A percentile compares a stretch with the other conserved stretches of the same genome.
Conservation (phyloP, 2,329 filamentous ascomycete genomes). For the Colletotrichum sp. region DNA sequence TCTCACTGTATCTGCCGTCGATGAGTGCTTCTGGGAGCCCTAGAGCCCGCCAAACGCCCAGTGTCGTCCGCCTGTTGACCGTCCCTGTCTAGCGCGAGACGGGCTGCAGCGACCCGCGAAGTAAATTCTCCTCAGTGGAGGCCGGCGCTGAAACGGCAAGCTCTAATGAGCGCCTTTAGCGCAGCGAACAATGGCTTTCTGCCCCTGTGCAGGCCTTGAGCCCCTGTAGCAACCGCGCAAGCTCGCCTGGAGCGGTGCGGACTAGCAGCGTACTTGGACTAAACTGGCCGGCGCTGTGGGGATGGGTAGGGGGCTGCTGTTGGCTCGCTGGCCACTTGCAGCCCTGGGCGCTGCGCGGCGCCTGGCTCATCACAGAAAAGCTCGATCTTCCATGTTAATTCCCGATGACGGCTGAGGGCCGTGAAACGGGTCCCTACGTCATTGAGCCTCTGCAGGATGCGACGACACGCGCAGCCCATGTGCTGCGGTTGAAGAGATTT, state of each 20-base stretch:
- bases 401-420: conserved; percentile 14
- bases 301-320: background rate
- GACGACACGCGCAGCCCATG: background rate
- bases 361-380: background rate
- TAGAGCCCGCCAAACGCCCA: background rate
- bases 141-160: conserved; percentile 8
- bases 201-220: background rate
- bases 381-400: conserved; percentile 15
- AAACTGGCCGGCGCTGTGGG: conserved; percentile 1
- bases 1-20: background rate
- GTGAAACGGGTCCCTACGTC: conserved; percentile 20
- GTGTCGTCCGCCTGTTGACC: background rate
- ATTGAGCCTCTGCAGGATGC: conserved; percentile 13
- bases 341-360: background rate
- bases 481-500: conserved; percentile 9
- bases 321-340: background rate
- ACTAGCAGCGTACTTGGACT: background rate
- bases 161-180: conserved; percentile 8
- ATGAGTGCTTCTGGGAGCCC: background rate
- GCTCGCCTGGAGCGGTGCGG: conserved; percentile 4
- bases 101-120: background rate
- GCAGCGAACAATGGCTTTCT: background rate
- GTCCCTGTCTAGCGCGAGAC: background rate
- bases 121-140: background rate
- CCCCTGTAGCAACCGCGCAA: background rate